Evolutionary conservation across 495 filamentous ascomycete species (phyloP).

Genomic region (Lentithecium fluviatile): DNA sequence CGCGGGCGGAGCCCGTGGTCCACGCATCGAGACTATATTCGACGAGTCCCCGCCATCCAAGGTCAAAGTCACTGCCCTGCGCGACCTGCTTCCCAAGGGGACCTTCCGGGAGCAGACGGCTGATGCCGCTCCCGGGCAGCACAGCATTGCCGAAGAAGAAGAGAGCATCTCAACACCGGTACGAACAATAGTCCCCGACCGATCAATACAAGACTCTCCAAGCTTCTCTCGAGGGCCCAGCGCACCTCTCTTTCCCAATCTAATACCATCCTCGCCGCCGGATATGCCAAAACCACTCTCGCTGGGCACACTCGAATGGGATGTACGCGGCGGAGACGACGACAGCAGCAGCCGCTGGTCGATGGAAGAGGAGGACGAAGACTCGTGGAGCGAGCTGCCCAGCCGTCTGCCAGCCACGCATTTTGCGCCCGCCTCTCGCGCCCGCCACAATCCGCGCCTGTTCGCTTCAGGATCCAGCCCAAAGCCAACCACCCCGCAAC

Average conservation of each 20-base stretch:
- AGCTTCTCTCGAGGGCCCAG: slow-evolving; percentile 20
- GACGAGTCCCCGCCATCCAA: slow-evolving; percentile 67
- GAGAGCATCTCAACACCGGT: slow-evolving; percentile 60
- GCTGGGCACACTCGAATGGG: slow-evolving; percentile 35
- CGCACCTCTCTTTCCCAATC: slow-evolving; percentile 26
- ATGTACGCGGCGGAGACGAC: slow-evolving; percentile 29
- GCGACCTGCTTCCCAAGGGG: slow-evolving; percentile 50
- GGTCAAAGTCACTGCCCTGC: slow-evolving; percentile 59
- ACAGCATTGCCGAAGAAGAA: slow-evolving; percentile 65
- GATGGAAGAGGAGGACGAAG: slow-evolving; percentile 34
- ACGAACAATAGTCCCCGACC: slow-evolving; percentile 30
- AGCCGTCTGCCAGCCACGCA: slow-evolving; percentile 19
- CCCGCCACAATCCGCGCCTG: slow-evolving; percentile 30
- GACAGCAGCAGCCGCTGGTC: slow-evolving; percentile 39
- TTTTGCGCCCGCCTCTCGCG: slow-evolving; percentile 28
- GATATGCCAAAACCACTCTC: slow-evolving; percentile 34
- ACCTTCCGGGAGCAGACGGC: slow-evolving; percentile 45
- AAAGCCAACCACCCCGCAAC: slow-evolving; percentile 22
- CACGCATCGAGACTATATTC: slow-evolving; percentile 83
- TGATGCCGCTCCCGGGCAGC: slow-evolving; percentile 42
- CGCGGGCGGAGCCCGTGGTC: slow-evolving; percentile 49
- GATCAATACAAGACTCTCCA: slow-evolving; percentile 25
- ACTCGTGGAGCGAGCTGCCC: slow-evolving; percentile 22
- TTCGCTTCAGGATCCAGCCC: slow-evolving; percentile 29
- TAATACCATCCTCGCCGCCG: slow-evolving; percentile 32